Percentiles rank a stretch among this genome's conserved stretches.
Conservation (phyloP, 2,329 filamentous ascomycete genomes). For the Penicillium palitans region DNA sequence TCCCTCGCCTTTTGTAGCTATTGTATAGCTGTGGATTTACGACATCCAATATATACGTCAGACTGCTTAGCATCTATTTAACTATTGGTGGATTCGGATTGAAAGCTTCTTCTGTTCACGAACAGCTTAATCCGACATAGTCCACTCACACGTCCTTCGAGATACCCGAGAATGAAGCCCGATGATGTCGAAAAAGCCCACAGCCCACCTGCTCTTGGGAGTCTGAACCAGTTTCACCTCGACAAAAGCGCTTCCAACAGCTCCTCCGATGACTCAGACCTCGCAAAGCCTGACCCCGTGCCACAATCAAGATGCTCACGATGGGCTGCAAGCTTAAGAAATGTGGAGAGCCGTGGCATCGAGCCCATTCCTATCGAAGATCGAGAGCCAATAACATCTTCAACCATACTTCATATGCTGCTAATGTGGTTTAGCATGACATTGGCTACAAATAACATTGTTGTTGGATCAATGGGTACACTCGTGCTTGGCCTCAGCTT, state of each 20-base stretch:
- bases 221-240: conserved; percentile 24
- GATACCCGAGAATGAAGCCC: conserved; percentile 15
- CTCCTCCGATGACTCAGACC: conserved; percentile 1
- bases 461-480: conserved; percentile 46
- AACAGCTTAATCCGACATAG: not conserved
- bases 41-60: conserved; percentile 1
- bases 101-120: not conserved
- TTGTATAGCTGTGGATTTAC: conserved; percentile 1
- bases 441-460: conserved; percentile 44
- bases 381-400: conserved; percentile 27
- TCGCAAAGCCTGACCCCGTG: conserved; percentile 11
- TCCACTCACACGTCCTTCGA: not conserved
- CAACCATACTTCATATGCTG: conserved; percentile 33
- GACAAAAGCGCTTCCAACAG: conserved; percentile 17
- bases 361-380: conserved; percentile 32
- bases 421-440: conserved; percentile 45
- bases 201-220: conserved; percentile 27
- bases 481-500: conserved; percentile 43
- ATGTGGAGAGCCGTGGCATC: conserved; percentile 30
- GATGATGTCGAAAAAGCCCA: conserved; percentile 31
- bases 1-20: not conserved
- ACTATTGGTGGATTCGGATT: not conserved
- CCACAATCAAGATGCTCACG: conserved; percentile 22
- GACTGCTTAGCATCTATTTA: not conserved
- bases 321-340: conserved; percentile 28